Evolutionary conservation across 2,329 filamentous ascomycete genomes (phyloP), one percentile per base, ranked within the genome.

Genomic region (Arachnopeziza araneosa): DNA sequence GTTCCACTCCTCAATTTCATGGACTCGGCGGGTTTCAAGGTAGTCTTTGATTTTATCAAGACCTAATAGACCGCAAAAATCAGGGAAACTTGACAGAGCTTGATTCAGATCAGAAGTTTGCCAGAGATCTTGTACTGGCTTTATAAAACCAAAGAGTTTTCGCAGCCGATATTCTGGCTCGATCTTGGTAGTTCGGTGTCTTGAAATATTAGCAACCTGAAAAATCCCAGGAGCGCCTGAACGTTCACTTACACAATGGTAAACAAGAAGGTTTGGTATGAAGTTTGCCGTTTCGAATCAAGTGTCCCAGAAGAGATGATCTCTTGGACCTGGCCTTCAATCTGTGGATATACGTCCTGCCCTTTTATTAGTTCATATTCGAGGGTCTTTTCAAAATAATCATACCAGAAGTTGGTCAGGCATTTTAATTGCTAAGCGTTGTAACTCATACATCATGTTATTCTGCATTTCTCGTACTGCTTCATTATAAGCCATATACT

Each of bases 211-310:
- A 68, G 63, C 19, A n/a, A 23, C 19, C 21, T 24, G n/a, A 12
- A n/a, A 7, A 6, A 32, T 22, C 26, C 21, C 2, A 52, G 26
- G 12, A 30, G 9, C 26, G 26, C 26, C n/a, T 50, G 36, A 36
- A 54, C 44, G 14, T 26, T 54, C 50, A 72, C 80, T 71, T 77
- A 89, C 84, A 95, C 88, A 63, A 99, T 95, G 61, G 96, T 95
- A 72, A 99, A 96, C 0, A 98, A 80, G 64, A 98, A 93, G 10
- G 92, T 93, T 67, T 87, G 90, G 69, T 96, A 93, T 1, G 93
- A 91, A 70, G 95, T 87, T 60, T 90, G 86, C 32, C 93, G 84
- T 70, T 93, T 91, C 68, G 93, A 88, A 69, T 97, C 93, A 30
- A 89, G 77, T 57, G 83, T 82, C 30, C 89, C 85, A 54, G 89